Percentiles rank a stretch among this genome's conserved stretches.
phyloP scores from a whole-genome alignment of 345 rosid species.

The Boechera divaricarpa region DNA sequence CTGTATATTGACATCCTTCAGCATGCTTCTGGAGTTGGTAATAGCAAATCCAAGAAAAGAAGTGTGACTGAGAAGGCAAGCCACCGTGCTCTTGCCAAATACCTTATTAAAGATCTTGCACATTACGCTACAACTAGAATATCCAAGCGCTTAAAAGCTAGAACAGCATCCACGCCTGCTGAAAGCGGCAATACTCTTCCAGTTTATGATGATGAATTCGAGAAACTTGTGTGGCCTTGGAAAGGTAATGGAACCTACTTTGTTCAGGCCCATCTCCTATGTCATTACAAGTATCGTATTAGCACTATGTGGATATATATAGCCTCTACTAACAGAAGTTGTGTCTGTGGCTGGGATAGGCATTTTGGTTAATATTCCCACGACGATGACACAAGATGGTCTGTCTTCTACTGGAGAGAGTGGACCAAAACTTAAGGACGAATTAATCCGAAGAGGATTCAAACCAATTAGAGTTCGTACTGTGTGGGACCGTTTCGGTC shows the following conservation, averaged over 20 bases:
- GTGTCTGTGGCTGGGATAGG: constrained; percentile 77
- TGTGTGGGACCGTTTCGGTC: constrained; percentile 83
- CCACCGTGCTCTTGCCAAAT: constrained; percentile 83
- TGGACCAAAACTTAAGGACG: constrained; percentile 88
- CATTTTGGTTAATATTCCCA: constrained; percentile 81
- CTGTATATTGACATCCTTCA: constrained; percentile 77
- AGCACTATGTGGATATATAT: constrained; percentile 15
- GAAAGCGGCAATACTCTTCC: constrained; percentile 41
- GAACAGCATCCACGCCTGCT: constrained; percentile 45
- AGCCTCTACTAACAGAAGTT: constrained; percentile 35
- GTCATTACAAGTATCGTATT: constrained; percentile 22
- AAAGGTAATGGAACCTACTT: constrained; percentile 35
- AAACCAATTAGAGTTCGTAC: constrained; percentile 86
- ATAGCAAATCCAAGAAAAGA: constrained; percentile 74
- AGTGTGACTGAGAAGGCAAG: constrained; percentile 72
- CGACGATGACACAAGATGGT: constrained; percentile 65
- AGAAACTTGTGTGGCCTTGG: constrained; percentile 70
- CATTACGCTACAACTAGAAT: constrained; percentile 30
- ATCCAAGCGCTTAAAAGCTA: constrained; percentile 16
- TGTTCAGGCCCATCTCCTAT: constrained; percentile 15
- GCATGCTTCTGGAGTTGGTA: constrained; percentile 97
- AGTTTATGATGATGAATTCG: constrained; percentile 57
- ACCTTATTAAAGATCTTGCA: constrained; percentile 63
- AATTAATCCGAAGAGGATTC: constrained; percentile 73
- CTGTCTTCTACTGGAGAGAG: constrained; percentile 68